A percentile compares a stretch with the other conserved stretches of the same genome.
Conservation (phyloP, 306 rosid genomes). For the Datisca glomerata region DNA sequence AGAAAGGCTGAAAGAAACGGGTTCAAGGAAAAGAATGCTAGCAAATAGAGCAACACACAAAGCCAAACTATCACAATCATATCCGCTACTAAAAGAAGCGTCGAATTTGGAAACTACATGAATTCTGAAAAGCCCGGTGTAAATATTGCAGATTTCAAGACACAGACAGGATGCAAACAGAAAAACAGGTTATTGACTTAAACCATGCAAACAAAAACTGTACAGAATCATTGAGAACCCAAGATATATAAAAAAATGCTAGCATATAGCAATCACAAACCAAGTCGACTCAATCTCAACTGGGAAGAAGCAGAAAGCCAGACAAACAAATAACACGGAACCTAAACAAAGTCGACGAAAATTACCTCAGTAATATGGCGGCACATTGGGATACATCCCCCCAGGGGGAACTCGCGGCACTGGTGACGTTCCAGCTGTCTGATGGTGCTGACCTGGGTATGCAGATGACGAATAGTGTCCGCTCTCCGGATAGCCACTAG, state of each 20-base stretch:
- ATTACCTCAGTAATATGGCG: conserved; percentile 83
- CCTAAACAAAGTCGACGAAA: background rate
- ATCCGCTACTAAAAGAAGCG: too few relatives aligned
- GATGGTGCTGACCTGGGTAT: conserved; percentile 69
- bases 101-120: too few relatives aligned
- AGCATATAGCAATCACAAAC: background rate
- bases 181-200: too few relatives aligned
- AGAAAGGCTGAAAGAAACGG: too few relatives aligned
- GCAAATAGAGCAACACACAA: too few relatives aligned
- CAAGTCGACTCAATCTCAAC: background rate
- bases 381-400: conserved; percentile 72
- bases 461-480: conserved; percentile 52
- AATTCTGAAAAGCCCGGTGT: too few relatives aligned
- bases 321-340: background rate
- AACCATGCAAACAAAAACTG: too few relatives aligned
- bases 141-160: too few relatives aligned
- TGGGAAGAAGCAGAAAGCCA: background rate
- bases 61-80: too few relatives aligned
- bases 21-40: too few relatives aligned
- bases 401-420: conserved; percentile 72
- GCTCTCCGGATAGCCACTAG: conserved; percentile 58
- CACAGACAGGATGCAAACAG: too few relatives aligned
- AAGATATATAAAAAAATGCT: background rate
- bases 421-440: conserved; percentile 62
- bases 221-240: too few relatives aligned